These are phyloP conservation scores for Fusarium denticulatum DNA, from an alignment of 2,329 filamentous ascomycete genomes.

Conservation along the genomic window DNA sequence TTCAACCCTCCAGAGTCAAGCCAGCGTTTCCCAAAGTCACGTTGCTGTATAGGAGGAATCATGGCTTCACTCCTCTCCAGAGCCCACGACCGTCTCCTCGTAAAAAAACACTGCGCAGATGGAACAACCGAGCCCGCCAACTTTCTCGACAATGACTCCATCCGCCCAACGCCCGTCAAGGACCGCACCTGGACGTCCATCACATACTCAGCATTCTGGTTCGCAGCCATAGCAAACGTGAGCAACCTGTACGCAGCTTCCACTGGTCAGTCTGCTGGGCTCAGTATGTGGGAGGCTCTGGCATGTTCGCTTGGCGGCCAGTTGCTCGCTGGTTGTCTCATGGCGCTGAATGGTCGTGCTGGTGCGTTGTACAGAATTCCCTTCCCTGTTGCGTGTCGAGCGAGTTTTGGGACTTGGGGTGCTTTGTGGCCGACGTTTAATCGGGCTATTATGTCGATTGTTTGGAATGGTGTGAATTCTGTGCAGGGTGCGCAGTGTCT, in stretches of 20 bases:
- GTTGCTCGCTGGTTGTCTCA: constrained; percentile 5
- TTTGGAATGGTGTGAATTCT: constrained; percentile 10
- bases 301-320: constrained; percentile 5
- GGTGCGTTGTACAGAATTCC: constrained; percentile 3
- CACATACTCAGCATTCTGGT: constrained; percentile 13
- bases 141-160: constrained; percentile 18
- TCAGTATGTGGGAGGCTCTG: constrained; percentile 9
- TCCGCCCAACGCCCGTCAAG: constrained; percentile 1
- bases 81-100: background rate
- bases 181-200: constrained; percentile 13
- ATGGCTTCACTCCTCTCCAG: background rate
- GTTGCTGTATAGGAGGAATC: background rate
- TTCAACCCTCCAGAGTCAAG: background rate
- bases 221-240: background rate
- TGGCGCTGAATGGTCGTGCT: constrained; percentile 9
- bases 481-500: constrained; percentile 15
- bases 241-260: background rate
- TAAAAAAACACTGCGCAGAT: background rate
- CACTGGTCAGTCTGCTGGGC: background rate
- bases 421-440: constrained; percentile 13
- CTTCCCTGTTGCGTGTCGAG: constrained; percentile 1
- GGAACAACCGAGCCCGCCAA: background rate
- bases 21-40: no score
- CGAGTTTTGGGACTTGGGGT: constrained; percentile 13
- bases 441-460: constrained; percentile 6